Evolutionary conservation across 2,329 filamentous ascomycete species (phyloP), one percentile per base, ranked within the genome.

Genomic region (Fusarium compactum): DNA sequence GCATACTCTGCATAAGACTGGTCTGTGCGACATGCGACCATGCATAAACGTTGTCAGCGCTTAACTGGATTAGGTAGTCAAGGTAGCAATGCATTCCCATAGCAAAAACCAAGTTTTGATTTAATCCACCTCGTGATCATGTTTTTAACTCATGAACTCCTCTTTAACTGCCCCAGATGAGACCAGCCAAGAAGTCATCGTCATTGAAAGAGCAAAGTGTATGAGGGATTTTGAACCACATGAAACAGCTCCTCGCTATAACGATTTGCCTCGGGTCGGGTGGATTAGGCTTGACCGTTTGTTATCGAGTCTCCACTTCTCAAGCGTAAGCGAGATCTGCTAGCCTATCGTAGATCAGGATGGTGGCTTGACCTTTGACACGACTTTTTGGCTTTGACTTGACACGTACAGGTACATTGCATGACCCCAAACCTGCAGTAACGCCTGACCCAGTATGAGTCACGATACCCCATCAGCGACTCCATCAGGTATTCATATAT

Each of bases 381-480:
- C 47, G 47, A 51, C 47, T 50, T 38, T 38, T 38, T 51, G 22
- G 41, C 41, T 32, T 25, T 44, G 61, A 44, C 44, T 63, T 63
- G 61, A 64, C 61, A 64, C 61, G 54, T 57, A 55, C 40, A 15
- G 57, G 43, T 57, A 54, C 40, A 30, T 51, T 63, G 47, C 61
- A 48, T 57, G 38, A 57, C 32, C 61, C 59, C 24, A 64, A 64
- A 58, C 57, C 59, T 57, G 44, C 44, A 57, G 12, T 47, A 40
- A 43, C 59, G 60, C 59, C 48, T 64, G 61, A 64, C 59, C 29
- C 30, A 64, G 24, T 64, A 30, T 64, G 61, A 64, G 50, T 64
- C 61, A 64, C 45, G 14, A 52, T 27, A 38, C 30, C 46, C 18
- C 50, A 64, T 64, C 41, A 15, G n/a, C 50, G 38, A 12, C 38